phyloP scores from a whole-genome alignment of 2,329 filamentous ascomycete genomes.

The Teratosphaeria gauchensis region DNA sequence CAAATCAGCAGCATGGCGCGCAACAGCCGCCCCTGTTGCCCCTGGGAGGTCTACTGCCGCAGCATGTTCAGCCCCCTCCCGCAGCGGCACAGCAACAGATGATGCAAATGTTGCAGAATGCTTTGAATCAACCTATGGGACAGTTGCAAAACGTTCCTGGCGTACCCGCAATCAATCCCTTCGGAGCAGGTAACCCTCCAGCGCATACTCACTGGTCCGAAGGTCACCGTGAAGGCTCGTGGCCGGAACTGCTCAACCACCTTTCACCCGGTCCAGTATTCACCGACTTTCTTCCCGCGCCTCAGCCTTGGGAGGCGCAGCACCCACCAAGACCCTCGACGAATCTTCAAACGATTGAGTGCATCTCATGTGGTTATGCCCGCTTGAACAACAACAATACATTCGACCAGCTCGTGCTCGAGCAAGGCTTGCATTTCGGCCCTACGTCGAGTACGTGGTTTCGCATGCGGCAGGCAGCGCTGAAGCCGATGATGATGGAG shows the following conservation, averaged over 20 bases:
- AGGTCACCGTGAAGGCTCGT: constrained; percentile 33
- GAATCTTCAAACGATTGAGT: constrained; percentile 35
- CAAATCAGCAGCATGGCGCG: not conserved
- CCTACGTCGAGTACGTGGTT: constrained; percentile 19
- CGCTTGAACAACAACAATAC: constrained; percentile 25
- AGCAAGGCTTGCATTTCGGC: constrained; percentile 7
- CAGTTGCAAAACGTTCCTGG: not conserved
- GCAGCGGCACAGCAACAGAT: not conserved
- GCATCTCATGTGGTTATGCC: constrained; percentile 55
- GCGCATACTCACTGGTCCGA: not conserved
- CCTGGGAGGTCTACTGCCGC: not conserved
- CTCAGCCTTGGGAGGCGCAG: constrained; percentile 20
- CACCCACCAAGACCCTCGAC: constrained; percentile 18
- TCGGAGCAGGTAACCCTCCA: not conserved
- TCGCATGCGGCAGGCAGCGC: constrained; percentile 20
- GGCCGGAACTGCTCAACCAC: constrained; percentile 40
- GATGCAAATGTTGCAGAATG: not conserved
- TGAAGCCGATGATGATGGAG: constrained; percentile 29
- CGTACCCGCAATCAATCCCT: not conserved
- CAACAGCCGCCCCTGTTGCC: not conserved
- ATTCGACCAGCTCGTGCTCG: constrained; percentile 28
- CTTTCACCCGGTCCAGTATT: constrained; percentile 41
- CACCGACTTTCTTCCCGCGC: constrained; percentile 29
- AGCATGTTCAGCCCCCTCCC: constrained; percentile 4
- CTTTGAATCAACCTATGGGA: not conserved